Evolutionary conservation across 768 basidiomycete genomes (phyloP).

Genomic region (Leucocoprinus birnbaumii): DNA sequence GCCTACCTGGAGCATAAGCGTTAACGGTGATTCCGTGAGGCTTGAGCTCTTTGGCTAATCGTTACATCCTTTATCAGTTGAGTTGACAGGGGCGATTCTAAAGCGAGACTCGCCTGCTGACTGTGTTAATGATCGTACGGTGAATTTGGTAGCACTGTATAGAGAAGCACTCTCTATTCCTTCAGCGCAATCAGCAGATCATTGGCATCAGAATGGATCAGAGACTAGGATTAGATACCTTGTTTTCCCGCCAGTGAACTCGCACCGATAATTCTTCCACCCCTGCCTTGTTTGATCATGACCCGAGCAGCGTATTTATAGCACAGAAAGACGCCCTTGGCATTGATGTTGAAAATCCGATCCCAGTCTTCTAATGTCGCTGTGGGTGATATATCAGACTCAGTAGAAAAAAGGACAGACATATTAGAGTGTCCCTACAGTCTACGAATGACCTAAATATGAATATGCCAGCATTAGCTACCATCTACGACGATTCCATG

Average conservation of each 20-base stretch:
- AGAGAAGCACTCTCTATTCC: background rate
- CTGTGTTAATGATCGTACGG: conserved; percentile 38
- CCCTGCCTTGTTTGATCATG: conserved; percentile 55
- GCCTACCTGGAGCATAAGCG: conserved; percentile 35
- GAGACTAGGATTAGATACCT: no score
- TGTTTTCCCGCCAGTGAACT: conserved; percentile 27
- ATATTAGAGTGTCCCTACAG: conserved; percentile 11
- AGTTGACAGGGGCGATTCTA: no score
- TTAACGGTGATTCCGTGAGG: conserved; percentile 39
- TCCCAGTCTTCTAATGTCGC: conserved; percentile 39
- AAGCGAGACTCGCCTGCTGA: conserved; percentile 28
- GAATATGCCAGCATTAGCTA: conserved; percentile 42
- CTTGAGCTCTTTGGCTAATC: conserved; percentile 35
- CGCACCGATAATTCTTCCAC: conserved; percentile 55
- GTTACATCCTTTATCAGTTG: no score
- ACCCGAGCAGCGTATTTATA: conserved; percentile 62
- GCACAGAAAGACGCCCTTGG: conserved; percentile 56
- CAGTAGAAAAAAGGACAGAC: background rate
- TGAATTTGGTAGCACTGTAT: conserved; percentile 37
- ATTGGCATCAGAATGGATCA: no score
- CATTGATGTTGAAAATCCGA: conserved; percentile 44
- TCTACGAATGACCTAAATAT: conserved; percentile 16
- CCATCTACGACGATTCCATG: conserved; percentile 26
- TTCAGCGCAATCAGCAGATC: no score
- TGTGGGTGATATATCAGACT: conserved; percentile 8